These are phyloP conservation scores for Ogataea glucozyma DNA, from an alignment of 805 yeast species.

Conservation along the genomic window DNA sequence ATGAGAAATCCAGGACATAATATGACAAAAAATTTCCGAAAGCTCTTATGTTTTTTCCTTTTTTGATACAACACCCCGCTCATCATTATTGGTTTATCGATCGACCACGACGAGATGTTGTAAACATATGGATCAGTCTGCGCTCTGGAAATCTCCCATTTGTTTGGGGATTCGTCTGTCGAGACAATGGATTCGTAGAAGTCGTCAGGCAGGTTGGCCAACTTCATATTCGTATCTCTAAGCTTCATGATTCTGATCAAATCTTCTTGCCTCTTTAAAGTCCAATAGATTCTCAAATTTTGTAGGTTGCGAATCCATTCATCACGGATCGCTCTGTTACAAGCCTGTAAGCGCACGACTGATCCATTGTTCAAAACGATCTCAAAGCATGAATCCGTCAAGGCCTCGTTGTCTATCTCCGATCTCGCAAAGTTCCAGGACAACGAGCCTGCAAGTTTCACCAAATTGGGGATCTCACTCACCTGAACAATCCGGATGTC, in stretches of 20 bases:
- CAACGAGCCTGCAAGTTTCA: constrained; percentile 33
- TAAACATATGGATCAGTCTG: constrained; percentile 53
- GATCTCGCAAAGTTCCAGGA: constrained; percentile 31
- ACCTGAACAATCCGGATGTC: constrained; percentile 39
- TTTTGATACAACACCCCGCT: constrained; percentile 73
- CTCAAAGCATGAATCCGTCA: constrained; percentile 53
- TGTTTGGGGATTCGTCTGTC: constrained; percentile 36
- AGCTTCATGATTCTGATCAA: constrained; percentile 36
- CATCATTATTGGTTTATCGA: constrained; percentile 58
- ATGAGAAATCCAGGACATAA: constrained; percentile 70
- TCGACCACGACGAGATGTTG: constrained; percentile 57
- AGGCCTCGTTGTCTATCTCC: constrained; percentile 23
- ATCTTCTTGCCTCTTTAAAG: constrained; percentile 43
- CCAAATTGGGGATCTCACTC: constrained; percentile 25
- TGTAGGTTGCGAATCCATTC: constrained; percentile 65
- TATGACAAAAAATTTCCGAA: constrained; percentile 59
- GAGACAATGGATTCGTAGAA: constrained; percentile 55
- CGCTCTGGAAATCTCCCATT: constrained; percentile 57
- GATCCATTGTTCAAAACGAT: constrained; percentile 50
- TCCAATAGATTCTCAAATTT: constrained; percentile 61
- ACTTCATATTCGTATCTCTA: constrained; percentile 46
- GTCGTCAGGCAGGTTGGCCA: constrained; percentile 51
- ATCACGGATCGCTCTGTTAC: constrained; percentile 47
- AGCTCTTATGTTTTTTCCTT: constrained; percentile 65
- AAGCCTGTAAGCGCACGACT: constrained; percentile 55